Conservation (phyloP, 352 stramenopile species). For the Globisporangium camurandrum region DNA sequence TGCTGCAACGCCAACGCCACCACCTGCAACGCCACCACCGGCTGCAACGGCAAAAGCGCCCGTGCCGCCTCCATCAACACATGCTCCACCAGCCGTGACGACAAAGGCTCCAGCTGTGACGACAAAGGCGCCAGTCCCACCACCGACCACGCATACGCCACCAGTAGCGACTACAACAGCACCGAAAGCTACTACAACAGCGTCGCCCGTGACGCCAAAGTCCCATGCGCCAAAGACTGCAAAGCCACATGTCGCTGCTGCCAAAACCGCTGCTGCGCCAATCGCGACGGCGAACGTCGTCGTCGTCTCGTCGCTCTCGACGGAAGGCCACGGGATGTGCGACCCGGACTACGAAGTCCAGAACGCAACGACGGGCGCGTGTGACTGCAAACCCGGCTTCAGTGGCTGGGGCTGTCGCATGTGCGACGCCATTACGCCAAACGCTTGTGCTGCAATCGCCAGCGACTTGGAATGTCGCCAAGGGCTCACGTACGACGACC, state of each 20-base stretch:
- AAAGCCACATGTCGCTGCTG: no score
- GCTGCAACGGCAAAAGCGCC: constrained; percentile 2
- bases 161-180: no score
- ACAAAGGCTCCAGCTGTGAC: constrained; percentile 18
- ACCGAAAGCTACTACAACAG: no score
- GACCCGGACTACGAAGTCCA: constrained; percentile 50
- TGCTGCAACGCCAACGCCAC: neutral
- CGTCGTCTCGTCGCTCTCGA: constrained; percentile 8
- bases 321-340: constrained; percentile 15
- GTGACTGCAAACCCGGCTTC: constrained; percentile 53
- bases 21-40: constrained; percentile 5
- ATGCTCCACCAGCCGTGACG: no score
- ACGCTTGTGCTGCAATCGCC: constrained; percentile 31
- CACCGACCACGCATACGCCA: neutral
- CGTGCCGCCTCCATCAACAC: no score
- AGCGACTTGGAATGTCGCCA: constrained; percentile 33
- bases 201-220: neutral
- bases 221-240: no score
- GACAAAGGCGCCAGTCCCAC: constrained; percentile 41
- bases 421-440: constrained; percentile 26
- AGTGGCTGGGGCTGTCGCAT: constrained; percentile 59
- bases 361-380: constrained; percentile 42
- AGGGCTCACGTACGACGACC: constrained; percentile 40
- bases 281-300: neutral
- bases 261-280: neutral